Base-by-base conservation (phyloP, 768 basidiomycete species). In the Hypholoma fasciculare region DNA sequence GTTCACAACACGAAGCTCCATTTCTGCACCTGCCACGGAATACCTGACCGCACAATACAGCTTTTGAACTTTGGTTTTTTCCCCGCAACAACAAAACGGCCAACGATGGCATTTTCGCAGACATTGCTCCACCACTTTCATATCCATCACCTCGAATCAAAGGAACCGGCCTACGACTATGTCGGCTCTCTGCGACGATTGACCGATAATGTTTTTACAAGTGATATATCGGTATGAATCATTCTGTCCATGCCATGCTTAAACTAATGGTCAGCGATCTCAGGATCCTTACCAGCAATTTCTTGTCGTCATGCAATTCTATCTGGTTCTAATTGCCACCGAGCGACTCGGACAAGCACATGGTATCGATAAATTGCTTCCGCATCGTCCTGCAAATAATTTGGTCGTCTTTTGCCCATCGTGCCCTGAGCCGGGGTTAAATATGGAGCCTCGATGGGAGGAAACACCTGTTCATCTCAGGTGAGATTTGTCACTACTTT, bases 321-420 rank as follows among this genome's bases (percentile, higher is more conserved):
- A n/a, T n/a, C n/a, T n/a, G n/a, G n/a, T n/a, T n/a, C n/a, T n/a
- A n/a, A n/a, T n/a, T n/a, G n/a, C n/a, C n/a, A n/a, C n/a, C n/a
- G n/a, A n/a, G n/a, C n/a, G n/a, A n/a, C n/a, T n/a, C n/a, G 72
- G 72, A 2, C 69, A 68, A 42, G 40, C 54, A 2, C 72, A 69
- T 54, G 65, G 59, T 0, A 69, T 71, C 13, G 67, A 69, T 49
- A 3, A 17, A 0, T 68, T 0, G 27, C 66, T 1, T n/a, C 34
- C 58, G 1, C 61, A 63, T 52, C 64, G 68, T 0, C 67, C 57
- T 0, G 1, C 1, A 5, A 63, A 64, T 0, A 63, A 61, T 39
- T 49, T 69, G 0, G 16, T 62, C 4, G 62, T 69, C 0, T 49
- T 26, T 39, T 71, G 68, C 36, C 67, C 66, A 7, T 54, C 61